Evolutionary conservation across 306 rosid genomes (phyloP), one percentile per base, ranked within the genome.

Genomic region (Prunus kanzakura): DNA sequence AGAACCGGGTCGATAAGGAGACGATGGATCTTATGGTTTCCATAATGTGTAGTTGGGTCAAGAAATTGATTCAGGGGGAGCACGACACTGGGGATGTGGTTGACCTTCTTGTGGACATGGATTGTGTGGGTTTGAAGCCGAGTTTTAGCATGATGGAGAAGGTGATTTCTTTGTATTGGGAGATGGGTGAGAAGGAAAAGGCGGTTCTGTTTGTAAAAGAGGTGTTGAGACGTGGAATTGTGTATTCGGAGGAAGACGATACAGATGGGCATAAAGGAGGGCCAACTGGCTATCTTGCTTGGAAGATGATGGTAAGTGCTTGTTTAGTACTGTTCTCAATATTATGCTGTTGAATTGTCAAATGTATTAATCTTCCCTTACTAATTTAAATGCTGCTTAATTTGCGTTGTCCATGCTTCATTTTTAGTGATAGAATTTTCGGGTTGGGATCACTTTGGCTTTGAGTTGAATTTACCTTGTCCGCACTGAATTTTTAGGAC

Each of bases 11-110:
- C 11, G 98, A 95, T 50, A 88, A 92, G 84, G 98, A 95, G 82
- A 95, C 97, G 43, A 95, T 92, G 98, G 98, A 95, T 86, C 91
- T 95, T 16, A 95, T 95, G 98, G 98, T 90, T 77, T 78, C 90
- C 27, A 82, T 95, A 45, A 95, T 95, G 98, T 95, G 98, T 63
- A 82, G 97, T 23, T 95, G 98, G 98, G 87, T 87, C 56, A 90
- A 85, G 90, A 95, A 89, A 84, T 72, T 95, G 89, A 89, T 95
- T 74, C 90, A 73, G 79, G 93, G 88, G 45, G 76, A 81, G 7
- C 91, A 81, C 77, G 82, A 81, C 60, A 95, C 84, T 32, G 83
- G 85, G 8, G 98, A 90, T 76, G 98, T 95, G 30, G 88, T 95
- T 87, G 97, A 89, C 88, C 88, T 95, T 54, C 93, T 95, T 45